These are phyloP conservation scores for Elongisporangium undulatum DNA, from an alignment of 352 stramenopile genomes.

Conservation along the genomic window DNA sequence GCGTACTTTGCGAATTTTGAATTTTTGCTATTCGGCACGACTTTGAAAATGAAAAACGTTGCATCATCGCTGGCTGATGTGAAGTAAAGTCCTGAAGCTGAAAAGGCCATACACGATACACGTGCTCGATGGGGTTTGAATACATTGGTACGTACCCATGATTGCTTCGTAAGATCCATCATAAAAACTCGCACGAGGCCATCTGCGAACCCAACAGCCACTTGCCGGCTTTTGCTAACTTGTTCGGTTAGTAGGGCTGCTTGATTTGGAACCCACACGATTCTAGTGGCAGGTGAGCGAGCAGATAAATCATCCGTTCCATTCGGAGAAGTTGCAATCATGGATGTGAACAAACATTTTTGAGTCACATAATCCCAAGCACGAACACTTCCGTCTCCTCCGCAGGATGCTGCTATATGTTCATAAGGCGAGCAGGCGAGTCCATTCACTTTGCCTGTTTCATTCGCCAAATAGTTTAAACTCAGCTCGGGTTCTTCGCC, in stretches of 20 bases:
- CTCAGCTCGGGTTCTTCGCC: constrained; percentile 35
- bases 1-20: constrained; percentile 50
- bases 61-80: constrained; percentile 72
- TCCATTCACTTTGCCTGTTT: constrained; percentile 62
- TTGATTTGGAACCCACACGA: constrained; percentile 68
- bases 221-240: constrained; percentile 53
- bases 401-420: constrained; percentile 79
- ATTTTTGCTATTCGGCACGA: constrained; percentile 40
- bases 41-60: constrained; percentile 87
- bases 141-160: constrained; percentile 62
- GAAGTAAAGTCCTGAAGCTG: constrained; percentile 60
- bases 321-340: constrained; percentile 6
- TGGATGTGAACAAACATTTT: constrained; percentile 5
- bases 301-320: constrained; percentile 22
- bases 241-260: constrained; percentile 34
- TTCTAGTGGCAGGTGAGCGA: constrained; percentile 39
- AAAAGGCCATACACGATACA: constrained; percentile 71
- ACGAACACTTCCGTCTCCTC: constrained; percentile 80
- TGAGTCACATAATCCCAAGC: constrained; percentile 83
- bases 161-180: constrained; percentile 39
- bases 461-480: constrained; percentile 55
- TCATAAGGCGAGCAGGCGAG: constrained; percentile 83
- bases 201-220: constrained; percentile 89
- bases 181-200: constrained; percentile 77
- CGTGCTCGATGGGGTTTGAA: constrained; percentile 87